Evolutionary conservation across 1,284 basidiomycete genomes (phyloP).

Genomic region (Stygiomarasmius scandens): DNA sequence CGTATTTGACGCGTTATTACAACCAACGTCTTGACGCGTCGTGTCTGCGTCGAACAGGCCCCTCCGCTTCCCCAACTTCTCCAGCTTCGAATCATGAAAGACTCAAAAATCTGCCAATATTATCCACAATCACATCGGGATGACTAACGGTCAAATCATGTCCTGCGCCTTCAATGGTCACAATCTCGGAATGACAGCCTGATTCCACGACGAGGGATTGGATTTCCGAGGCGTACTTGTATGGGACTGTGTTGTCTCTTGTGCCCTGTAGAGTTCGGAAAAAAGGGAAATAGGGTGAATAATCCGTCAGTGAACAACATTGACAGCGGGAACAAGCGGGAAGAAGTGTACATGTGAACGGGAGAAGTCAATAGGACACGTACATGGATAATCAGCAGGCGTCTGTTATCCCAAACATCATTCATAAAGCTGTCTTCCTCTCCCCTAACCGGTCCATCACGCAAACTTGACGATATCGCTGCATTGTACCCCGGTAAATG

Average conservation of each 20-base stretch:
- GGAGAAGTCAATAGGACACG: constrained; percentile 24
- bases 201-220: constrained; percentile 50
- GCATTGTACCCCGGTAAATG: constrained; percentile 72
- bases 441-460: constrained; percentile 72
- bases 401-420: constrained; percentile 47
- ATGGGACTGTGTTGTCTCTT: constrained; percentile 63
- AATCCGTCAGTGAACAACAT: no score
- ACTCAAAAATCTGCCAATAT: constrained; percentile 5
- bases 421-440: constrained; percentile 53
- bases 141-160: constrained; percentile 70
- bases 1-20: no score
- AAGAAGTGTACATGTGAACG: no score
- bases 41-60: no score
- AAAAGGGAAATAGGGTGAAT: no score
- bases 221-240: constrained; percentile 60
- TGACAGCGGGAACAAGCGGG: no score
- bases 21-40: no score
- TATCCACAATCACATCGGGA: constrained; percentile 39
- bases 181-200: constrained; percentile 43
- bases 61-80: no score
- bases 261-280: constrained; percentile 53
- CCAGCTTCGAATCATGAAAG: no score
- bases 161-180: constrained; percentile 59
- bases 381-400: constrained; percentile 68
- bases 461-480: constrained; percentile 72